Base-by-base conservation (phyloP, 371 early-diverging fungal species). In the Mycotypha africana region DNA sequence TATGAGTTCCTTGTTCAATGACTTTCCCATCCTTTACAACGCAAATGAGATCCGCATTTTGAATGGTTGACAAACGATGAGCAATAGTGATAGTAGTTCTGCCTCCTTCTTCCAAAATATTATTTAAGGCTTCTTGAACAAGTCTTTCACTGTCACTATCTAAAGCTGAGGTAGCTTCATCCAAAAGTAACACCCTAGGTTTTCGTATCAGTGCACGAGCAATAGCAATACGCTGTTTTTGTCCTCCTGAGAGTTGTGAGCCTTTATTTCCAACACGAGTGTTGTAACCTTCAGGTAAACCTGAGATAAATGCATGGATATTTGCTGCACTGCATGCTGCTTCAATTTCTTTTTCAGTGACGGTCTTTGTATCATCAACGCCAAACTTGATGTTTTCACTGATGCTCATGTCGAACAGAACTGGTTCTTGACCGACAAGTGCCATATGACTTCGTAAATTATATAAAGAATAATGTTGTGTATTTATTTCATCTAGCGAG, bases 121-220 rank as follows among this genome's bases (percentile, higher is more conserved):
- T 69, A 53, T 90, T 88, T 28, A 98, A 65, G 0, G 93, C 96
- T 34, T 74, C 76, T 54, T 97, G 92, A 5, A 98, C 91, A 17
- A 88, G 59, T 46, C 78, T 80, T 62, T 99, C 99, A 36, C 86
- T 83, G 51, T 89, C 82, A 21, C 87, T 81, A 62, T 96, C 95
- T 40, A 97, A 55, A 0, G 95, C 94, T 10, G 89, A 86, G 94
- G 70, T 48, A 4, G 98, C 95, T 59, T 99, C 99, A 61, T 99
- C 99, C 30, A 98, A 65, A 23, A 98, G 64, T 38, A 97, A 65
- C 9, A 97, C 79, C 42, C 70, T 78, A 15, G 94, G 94, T 46
- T 93, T 81, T 42, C 88, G 84, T 51, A 97, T 80, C 53, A 83
- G 38, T 2, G 84, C 84, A 44, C 89, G 68, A 12, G 87, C 82